Evolutionary conservation across 192 early-diverging fungal species (phyloP), one percentile per base, ranked within the genome.

Genomic region (Entomortierella beljakovae): DNA sequence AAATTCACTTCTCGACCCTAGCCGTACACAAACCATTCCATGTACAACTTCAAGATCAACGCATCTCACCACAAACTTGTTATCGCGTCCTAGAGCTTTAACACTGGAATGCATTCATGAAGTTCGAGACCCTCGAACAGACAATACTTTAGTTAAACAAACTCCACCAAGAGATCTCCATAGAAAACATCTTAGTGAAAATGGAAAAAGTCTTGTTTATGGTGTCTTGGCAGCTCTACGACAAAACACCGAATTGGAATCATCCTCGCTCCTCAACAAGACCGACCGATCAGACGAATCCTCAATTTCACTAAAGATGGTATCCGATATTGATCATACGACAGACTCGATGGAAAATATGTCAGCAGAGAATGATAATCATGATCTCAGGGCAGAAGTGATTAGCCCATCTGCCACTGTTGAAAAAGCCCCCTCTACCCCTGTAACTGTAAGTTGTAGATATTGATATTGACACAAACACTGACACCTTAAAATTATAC

Each of bases 111-210:
- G 31, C 29, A 34, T 43, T 65, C 64, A 11, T 8, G 52, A 58
- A 18, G 31, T 43, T 31, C 37, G 64, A 13, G 52, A 43, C 18
- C 28, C 2, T 2, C 28, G 9, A 53, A 53, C 15, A 18, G 5
- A 29, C 9, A 18, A 4, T 6, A 53, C 23, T 26, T 31, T 3
- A 28, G 5, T 18, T 6, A 53, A 26, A 5, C 51, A 9, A 18
- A 29, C 25, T 28, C 9, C 35, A 55, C 26, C 37, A 54, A 52
- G 32, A 32, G 43, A 64, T 2, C 15, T 35, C 22, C 64, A 68
- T 38, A n/a, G 59, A 25, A 76, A 68, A 34, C 40, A 68, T n/a
- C 64, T 40, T n/a, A 76, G 64, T 25, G 72, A 76, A 28, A 66
- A 68, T 43, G 64, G 64, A 38, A 28, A 52, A 32, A 55, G 72